Conservation (phyloP, 2,329 filamentous ascomycete species). For the Mollisiaceae sp. region DNA sequence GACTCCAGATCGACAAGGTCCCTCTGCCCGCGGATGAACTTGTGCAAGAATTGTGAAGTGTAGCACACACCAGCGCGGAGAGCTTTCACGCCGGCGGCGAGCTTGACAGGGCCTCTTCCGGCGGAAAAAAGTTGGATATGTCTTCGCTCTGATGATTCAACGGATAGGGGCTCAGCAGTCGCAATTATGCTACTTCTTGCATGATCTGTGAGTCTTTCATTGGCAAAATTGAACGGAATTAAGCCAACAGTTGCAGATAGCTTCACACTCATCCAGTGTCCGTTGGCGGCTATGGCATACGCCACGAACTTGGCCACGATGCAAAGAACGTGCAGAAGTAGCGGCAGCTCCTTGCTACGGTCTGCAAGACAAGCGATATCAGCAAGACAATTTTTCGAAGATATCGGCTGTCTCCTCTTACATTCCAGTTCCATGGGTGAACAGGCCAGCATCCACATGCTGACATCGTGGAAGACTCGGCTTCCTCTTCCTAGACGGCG, state of each 20-base stretch:
- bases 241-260: background rate
- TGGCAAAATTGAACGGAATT: background rate
- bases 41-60: background rate
- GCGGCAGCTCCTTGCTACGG: background rate
- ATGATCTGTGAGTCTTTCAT: background rate
- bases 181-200: background rate
- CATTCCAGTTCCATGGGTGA: background rate
- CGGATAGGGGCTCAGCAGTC: background rate
- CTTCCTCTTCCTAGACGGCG: background rate
- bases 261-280: background rate
- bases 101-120: background rate
- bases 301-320: background rate
- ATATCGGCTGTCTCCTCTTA: background rate
- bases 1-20: background rate
- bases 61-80: background rate
- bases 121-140: background rate
- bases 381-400: background rate
- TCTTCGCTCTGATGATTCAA: too few relatives aligned
- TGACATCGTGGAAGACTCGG: background rate
- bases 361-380: background rate
- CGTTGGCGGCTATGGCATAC: background rate
- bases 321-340: background rate
- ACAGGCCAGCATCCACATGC: background rate
- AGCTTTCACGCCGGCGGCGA: background rate
- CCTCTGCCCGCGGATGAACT: background rate